Evolutionary conservation across 345 rosid species (phyloP), one percentile per base, ranked within the genome.

Genomic region (Arabidopsis thaliana): DNA sequence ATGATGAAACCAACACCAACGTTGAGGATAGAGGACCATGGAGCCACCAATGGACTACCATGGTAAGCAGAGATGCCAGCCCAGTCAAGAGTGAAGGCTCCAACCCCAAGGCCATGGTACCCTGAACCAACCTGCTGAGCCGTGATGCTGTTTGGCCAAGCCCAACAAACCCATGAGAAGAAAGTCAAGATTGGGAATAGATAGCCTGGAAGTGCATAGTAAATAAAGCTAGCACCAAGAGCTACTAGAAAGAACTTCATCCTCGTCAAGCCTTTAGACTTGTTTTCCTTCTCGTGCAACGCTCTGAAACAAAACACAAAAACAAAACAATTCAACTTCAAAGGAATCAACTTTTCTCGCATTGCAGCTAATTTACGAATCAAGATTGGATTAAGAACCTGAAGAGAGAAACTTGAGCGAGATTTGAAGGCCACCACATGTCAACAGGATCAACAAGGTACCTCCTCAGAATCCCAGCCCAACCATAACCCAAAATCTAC

Each of bases 391-490:
- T 41, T 3, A 7, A 8, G 38, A 72, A 92, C 99, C 99, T 89
- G 77, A 96, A 96, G 11, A 96, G 85, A 71, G 99, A 93, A 78
- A 96, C 99, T 79, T 96, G 99, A 73, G 99, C 99, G 64, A 96
- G 94, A 65, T 93, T 96, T 2, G 99, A 63, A 46, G 99, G 99
- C 99, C 99, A 96, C 99, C 99, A 96, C 99, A 96, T 96, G 74
- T 96, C 98, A 7, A 83, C 94, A 33, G 99, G 99, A 82, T 96
- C 91, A 66, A 96, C 99, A 72, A 96, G 67, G 80, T 90, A 96
- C 87, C 87, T 91, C 87, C 97, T 88, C 13, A 96, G 79, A 86
- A 96, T 86, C 42, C 99, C 99, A 75, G 99, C 99, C 99, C 99
- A 96, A 28, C 99, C 99, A 72, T 96, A 96, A 4, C 99, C 99